Evolutionary conservation across 2,329 filamentous ascomycete genomes (phyloP).

Genomic region (Colletotrichum karsti): DNA sequence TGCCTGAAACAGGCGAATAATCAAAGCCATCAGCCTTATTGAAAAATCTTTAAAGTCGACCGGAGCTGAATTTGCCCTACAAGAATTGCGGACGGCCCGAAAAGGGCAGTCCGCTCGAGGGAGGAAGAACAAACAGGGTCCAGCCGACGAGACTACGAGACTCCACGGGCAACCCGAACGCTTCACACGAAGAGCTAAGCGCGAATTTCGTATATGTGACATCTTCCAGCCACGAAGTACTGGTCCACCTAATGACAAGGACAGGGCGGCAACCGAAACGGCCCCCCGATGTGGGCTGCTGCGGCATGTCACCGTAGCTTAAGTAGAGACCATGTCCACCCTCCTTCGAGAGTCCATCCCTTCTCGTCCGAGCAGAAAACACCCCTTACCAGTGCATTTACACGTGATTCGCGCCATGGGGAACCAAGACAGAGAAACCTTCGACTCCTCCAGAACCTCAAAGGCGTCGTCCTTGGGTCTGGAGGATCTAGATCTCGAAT

Average conservation of each 20-base stretch:
- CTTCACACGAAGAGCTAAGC: neutral
- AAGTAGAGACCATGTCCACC: constrained; percentile 1
- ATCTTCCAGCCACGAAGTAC: neutral
- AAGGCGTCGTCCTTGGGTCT: constrained; percentile 7
- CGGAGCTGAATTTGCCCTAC: neutral
- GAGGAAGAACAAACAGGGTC: neutral
- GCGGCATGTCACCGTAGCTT: constrained; percentile 1
- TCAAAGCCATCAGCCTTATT: too few relatives aligned
- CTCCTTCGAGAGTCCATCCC: neutral
- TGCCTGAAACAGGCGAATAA: fast-evolving
- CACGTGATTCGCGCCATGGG: neutral
- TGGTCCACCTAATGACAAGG: neutral
- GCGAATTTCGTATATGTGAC: neutral
- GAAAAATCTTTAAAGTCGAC: neutral
- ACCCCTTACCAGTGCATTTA: neutral
- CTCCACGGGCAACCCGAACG: neutral
- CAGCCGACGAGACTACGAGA: neutral
- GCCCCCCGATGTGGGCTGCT: neutral
- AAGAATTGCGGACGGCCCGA: neutral
- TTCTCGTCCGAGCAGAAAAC: neutral
- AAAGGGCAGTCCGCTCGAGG: neutral
- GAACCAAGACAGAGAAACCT: neutral
- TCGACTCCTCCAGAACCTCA: neutral
- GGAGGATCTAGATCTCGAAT: constrained; percentile 13
- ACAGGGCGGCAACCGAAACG: neutral